Evolutionary conservation across 2,329 filamentous ascomycete species (phyloP), one percentile per base, ranked within the genome.

Genomic region (Magnaporthiopsis incrustans): DNA sequence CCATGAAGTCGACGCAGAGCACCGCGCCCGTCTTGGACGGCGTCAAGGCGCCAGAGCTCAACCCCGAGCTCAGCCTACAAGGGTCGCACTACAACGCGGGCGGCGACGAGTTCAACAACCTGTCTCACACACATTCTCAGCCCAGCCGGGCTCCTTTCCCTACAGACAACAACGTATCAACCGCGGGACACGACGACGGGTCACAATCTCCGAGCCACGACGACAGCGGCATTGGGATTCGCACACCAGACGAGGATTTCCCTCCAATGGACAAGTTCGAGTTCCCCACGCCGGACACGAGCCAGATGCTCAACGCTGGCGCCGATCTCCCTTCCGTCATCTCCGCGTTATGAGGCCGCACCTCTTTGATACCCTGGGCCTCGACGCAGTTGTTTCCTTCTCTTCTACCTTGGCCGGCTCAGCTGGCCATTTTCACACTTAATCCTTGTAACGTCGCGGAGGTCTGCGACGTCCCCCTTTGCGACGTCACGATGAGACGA

Each of bases 171-270:
- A 58, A 18, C 57, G 30, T 12, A 14, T 22, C 32, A 22, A 32
- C 30, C 11, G 2, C 75, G 79, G 4, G 71, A 73, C 76, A 84
- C 71, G 77, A 78, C 67, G 71, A 74, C 4, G 81, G 30, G 70
- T 78, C 65, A 80, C 81, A 65, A 76, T 77, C 57, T 69, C 69
- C 12, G 32, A 78, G 74, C 61, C 84, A 88, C 66, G 89, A 92
- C 68, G 89, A 92, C 68, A 92, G 89, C 70, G 89, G 88, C 1
- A 92, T 92, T 66, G 88, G 88, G 35, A 88, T 92, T 69, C 78
- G 85, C 62, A 88, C 85, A 5, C 85, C 86, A 0, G 86, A 89
- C 63, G 86, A 88, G 64, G 86, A 89, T 32, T 86, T 85, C 60
- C 78, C 81, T 1, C 44, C 44, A 8, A 81, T 85, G 72, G 61